Conservation (phyloP, 2,329 filamentous ascomycete species). For the Periconia digitata region DNA sequence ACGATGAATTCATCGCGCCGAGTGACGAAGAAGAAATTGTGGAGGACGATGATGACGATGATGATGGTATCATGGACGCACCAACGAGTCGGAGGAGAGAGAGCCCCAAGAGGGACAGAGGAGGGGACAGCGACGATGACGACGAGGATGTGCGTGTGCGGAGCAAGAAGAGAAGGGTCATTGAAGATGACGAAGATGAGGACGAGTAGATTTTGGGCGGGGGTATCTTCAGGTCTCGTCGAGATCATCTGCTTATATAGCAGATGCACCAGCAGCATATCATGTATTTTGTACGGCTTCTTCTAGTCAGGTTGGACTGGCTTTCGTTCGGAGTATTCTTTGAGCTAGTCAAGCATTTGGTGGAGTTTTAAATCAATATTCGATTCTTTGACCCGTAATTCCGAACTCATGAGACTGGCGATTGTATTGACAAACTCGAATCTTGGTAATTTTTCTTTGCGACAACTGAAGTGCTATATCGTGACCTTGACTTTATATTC, state of each 20-base stretch:
- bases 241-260: too few relatives aligned
- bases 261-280: not conserved
- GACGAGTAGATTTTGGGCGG: conserved; percentile 21
- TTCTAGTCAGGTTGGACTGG: too few relatives aligned
- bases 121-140: conserved; percentile 39
- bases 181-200: conserved; percentile 53
- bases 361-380: too few relatives aligned
- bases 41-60: conserved; percentile 60
- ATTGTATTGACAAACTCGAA: too few relatives aligned
- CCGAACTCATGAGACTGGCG: too few relatives aligned
- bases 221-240: not conserved
- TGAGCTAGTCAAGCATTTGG: not conserved
- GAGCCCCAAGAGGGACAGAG: conserved; percentile 44
- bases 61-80: conserved; percentile 48
- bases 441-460: too few relatives aligned
- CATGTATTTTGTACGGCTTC: not conserved
- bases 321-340: too few relatives aligned
- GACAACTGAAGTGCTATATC: too few relatives aligned
- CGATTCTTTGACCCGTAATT: too few relatives aligned
- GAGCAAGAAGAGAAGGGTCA: conserved; percentile 47
- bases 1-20: conserved; percentile 75
- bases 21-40: conserved; percentile 72
- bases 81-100: conserved; percentile 24
- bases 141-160: conserved; percentile 37
- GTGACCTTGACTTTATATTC: too few relatives aligned